These are phyloP conservation scores for Wickerhamomyces ciferrii DNA, from an alignment of 805 yeast species.

Conservation along the genomic window DNA sequence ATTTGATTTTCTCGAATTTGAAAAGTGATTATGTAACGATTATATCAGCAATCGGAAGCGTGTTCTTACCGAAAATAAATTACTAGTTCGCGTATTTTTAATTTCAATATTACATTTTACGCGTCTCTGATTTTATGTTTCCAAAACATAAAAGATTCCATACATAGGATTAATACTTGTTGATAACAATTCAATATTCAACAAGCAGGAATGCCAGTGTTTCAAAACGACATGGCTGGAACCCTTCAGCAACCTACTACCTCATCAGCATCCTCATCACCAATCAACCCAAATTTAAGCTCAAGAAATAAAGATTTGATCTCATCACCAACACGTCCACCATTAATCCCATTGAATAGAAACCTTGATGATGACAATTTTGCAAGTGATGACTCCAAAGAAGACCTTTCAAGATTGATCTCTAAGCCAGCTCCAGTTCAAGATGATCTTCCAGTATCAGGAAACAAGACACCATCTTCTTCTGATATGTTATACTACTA, in stretches of 20 bases:
- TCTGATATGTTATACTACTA: constrained; percentile 74
- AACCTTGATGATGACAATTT: neutral
- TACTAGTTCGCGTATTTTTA: neutral
- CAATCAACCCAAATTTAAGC: constrained; percentile 15
- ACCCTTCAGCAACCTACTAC: constrained; percentile 4
- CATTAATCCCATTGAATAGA: neutral
- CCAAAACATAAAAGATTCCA: neutral
- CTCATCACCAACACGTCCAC: constrained; percentile 15
- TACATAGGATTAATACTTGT: neutral
- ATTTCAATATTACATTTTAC: too few species aligned
- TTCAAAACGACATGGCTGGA: constrained; percentile 8
- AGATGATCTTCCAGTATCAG: neutral
- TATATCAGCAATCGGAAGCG: too few species aligned
- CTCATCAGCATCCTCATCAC: constrained; percentile 19
- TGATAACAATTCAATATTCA: neutral
- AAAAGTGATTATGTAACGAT: neutral
- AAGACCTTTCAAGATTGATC: neutral
- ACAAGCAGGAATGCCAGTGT: constrained; percentile 13
- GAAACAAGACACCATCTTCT: constrained; percentile 14
- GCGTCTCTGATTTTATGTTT: neutral
- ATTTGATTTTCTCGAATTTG: neutral
- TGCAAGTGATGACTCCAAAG: neutral
- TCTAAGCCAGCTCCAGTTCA: neutral
- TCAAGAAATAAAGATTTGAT: constrained; percentile 5
- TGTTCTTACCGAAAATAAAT: neutral